Conservation (phyloP, 306 rosid genomes). For the Malus sieversii region DNA sequence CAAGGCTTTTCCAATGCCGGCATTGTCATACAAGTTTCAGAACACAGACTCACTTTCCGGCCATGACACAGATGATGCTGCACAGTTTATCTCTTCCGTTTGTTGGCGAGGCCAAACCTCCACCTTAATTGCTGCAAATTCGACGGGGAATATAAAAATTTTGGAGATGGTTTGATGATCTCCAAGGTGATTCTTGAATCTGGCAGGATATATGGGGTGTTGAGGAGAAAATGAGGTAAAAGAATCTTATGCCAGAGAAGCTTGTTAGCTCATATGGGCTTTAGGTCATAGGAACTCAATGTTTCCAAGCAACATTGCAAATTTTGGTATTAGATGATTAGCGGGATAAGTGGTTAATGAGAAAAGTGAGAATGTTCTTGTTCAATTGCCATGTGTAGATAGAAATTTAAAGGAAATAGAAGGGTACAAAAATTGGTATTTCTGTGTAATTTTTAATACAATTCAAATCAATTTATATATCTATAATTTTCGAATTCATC, state of each 20-base stretch:
- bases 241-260: conserved; percentile 21
- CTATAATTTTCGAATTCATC: conserved; percentile 1
- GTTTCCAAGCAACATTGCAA: conserved; percentile 41
- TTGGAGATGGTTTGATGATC: conserved; percentile 78
- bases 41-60: conserved; percentile 66
- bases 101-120: conserved; percentile 93
- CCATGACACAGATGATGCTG: conserved; percentile 55
- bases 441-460: conserved; percentile 27
- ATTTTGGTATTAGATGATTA: conserved; percentile 59
- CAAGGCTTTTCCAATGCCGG: conserved; percentile 97
- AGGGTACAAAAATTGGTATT: conserved; percentile 25
- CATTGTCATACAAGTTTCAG: conserved; percentile 77
- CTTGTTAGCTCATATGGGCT: conserved; percentile 23
- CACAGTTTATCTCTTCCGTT: conserved; percentile 81
- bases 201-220: conserved; percentile 3
- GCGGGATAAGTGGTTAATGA: conserved; percentile 38
- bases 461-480: conserved; percentile 23
- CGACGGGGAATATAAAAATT: conserved; percentile 86
- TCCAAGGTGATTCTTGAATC: conserved; percentile 1
- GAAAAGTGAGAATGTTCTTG: conserved; percentile 43
- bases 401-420: conserved; percentile 20
- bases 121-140: conserved; percentile 81
- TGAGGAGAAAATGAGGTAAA: conserved; percentile 17
- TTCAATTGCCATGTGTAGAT: conserved; percentile 30
- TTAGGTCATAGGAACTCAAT: conserved; percentile 28